A percentile compares a stretch with the other conserved stretches of the same genome.
These are phyloP conservation scores for Obelidium mucronatum DNA, from an alignment of 192 early-diverging fungal genomes.

Conservation along the genomic window DNA sequence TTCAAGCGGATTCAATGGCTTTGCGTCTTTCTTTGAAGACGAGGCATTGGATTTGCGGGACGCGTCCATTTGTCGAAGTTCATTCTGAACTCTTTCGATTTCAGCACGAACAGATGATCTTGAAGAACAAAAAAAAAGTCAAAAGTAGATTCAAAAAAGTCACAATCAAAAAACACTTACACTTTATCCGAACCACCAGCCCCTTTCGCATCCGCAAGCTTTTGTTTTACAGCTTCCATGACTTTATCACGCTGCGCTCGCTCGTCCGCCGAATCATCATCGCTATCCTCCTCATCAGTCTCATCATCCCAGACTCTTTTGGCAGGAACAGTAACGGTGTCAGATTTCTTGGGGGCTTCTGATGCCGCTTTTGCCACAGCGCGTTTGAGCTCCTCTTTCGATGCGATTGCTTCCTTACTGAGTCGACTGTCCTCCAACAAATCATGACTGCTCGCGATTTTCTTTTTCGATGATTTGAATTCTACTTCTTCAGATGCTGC, in stretches of 20 bases:
- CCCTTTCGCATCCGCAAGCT: background rate
- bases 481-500: slow-evolving; percentile 61
- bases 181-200: background rate
- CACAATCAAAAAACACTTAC: background rate
- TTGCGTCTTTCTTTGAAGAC: slow-evolving; percentile 39
- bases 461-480: slow-evolving; percentile 30
- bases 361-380: slow-evolving; percentile 39
- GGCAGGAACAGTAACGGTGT: slow-evolving; percentile 1
- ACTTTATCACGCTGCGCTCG: background rate
- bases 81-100: slow-evolving; percentile 68
- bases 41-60: background rate
- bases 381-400: slow-evolving; percentile 54
- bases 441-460: slow-evolving; percentile 83
- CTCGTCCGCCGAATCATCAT: background rate
- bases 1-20: slow-evolving; percentile 42
- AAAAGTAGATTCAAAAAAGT: background rate
- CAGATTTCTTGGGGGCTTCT: slow-evolving; percentile 30
- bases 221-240: background rate
- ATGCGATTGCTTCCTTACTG: slow-evolving; percentile 36
- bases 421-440: slow-evolving; percentile 58
- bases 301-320: slow-evolving; percentile 10
- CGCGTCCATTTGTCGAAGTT: slow-evolving; percentile 67
- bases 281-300: slow-evolving; percentile 1
- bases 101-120: slow-evolving; percentile 52
- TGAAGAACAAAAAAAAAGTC: background rate